Base-by-base conservation (phyloP, 2,329 filamentous ascomycete species). In the Venturiaceae sp. region DNA sequence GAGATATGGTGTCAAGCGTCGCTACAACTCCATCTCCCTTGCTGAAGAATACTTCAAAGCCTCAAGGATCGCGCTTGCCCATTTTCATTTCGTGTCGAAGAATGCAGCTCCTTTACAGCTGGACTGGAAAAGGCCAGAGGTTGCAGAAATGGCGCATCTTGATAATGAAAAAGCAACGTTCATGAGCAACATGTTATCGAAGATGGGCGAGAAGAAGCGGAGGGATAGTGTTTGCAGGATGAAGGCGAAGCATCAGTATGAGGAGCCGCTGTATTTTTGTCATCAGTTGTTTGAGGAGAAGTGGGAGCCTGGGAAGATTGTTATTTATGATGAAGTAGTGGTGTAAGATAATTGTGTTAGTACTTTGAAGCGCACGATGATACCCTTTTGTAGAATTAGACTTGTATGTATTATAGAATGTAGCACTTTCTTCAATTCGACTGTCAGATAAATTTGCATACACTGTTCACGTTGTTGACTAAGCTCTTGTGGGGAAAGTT, bases 131-230 rank as follows among this genome's bases (percentile, higher is more conserved):
- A 41, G 28, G 33, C 32, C 26, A 23, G 60, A 26, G 34, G 55
- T 47, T 16, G 26, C 21, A 53, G n/a, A 46, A 21, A 30, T 28
- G 13, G 6, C 53, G 52, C 9, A 33, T 4, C 70, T 82, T 23
- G 75, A 78, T 34, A 82, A 83, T 0, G 72, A 77, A 55, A 76
- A 80, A 37, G 73, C 76, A 26, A 79, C 85, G 59, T 86, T 86
- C 63, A 77, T 77, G 56, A 83, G 81, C 66, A 79, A 80, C 1
- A 79, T 80, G 53, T 76, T 78, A 2, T 82, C 85, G 66, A 76
- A 82, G 3, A 85, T 85, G 66, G 77, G 77, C 41, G 83, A 85
- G 66, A 82, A 81, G 63, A 82, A 80, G 30, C 13, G 50, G 26
- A 11, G 21, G 33, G 30, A 37, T 30, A 37, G 39, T 30, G 23